Base-by-base conservation (phyloP, 140 eudicot species). In the Oenanthe javanica region DNA sequence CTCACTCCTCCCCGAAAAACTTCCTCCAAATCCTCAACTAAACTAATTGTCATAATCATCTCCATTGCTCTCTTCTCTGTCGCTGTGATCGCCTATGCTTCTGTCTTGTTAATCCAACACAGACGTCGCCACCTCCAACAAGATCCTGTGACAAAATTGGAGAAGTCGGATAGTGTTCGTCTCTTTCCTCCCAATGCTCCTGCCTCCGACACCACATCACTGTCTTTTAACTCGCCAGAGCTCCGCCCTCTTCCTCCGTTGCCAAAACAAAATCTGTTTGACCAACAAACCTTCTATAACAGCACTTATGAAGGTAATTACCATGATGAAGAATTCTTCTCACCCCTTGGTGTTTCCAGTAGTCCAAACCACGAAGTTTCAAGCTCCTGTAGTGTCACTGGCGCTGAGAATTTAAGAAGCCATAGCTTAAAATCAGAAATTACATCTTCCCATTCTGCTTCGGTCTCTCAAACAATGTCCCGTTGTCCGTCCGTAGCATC, bases 181-280 rank as follows among this genome's bases (percentile, higher is more conserved):
- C 78, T 89, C 76, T 81, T 82, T 78, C 93, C 96, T 6, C 81
- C 91, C 0, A 70, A 89, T 84, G 81, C 85, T 81, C 79, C 88
- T 86, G 81, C 88, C 79, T 87, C 90, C 76, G 91, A 90, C 75
- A 49, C 79, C 46, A 4, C 78, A 21, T 21, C 67, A 43, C 80
- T 88, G 36, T 83, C 80, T 21, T 84, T 87, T 57, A 93, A 90
- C 40, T 93, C 98, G 25, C 98, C 98, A 73, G 98, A 93, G 88
- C 91, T 93, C 83, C 94, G 80, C 57, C 97, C 98, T 4, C 89
- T 93, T 0, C 98, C 98, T 23, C 98, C 98, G 1, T 64, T 93
- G 79, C 96, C 94, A n/a, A 88, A 90, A 16, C 88, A 79, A 40
- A 80, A 79, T n/a, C 76, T 74, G 52, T 59, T 25, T 16, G 83